These are phyloP conservation scores for Skeletonema tropicum DNA, from an alignment of 108 stramenopile genomes.

Conservation along the genomic window DNA sequence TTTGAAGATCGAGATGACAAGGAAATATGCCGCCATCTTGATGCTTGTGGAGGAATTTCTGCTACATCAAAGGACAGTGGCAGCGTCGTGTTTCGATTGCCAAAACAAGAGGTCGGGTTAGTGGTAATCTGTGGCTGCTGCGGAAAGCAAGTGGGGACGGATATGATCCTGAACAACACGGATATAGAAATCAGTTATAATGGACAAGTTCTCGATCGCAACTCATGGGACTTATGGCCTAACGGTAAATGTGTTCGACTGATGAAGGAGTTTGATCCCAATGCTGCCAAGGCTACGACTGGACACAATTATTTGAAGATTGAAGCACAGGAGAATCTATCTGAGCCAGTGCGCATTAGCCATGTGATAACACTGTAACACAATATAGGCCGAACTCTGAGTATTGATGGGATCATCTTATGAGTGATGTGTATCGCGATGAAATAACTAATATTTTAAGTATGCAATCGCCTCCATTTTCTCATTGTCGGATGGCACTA, in stretches of 20 bases:
- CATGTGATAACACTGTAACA: slow-evolving; percentile 35
- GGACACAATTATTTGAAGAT: slow-evolving; percentile 44
- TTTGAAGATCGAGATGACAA: slow-evolving; percentile 50
- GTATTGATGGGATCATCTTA: background rate
- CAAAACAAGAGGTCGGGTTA: slow-evolving; percentile 54
- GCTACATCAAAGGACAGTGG: slow-evolving; percentile 45
- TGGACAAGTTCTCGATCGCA: slow-evolving; percentile 21
- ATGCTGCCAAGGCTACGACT: slow-evolving; percentile 25
- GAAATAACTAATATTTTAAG: background rate
- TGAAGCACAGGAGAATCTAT: slow-evolving; percentile 25
- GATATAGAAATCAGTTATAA: slow-evolving; percentile 41
- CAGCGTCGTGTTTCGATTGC: slow-evolving; percentile 50
- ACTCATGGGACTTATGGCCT: slow-evolving; percentile 29
- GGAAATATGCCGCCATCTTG: slow-evolving; percentile 47
- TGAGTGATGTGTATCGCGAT: too few species aligned
- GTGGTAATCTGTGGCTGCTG: slow-evolving; percentile 42
- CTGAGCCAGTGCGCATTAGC: slow-evolving; percentile 29
- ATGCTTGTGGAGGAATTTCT: slow-evolving; percentile 52
- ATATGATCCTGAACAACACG: slow-evolving; percentile 40
- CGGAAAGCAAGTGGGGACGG: slow-evolving; percentile 13
- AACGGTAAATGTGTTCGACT: slow-evolving; percentile 31
- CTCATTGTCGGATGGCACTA: background rate
- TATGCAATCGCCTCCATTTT: background rate
- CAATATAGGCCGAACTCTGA: too few species aligned
- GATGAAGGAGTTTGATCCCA: slow-evolving; percentile 30